phyloP scores from a whole-genome alignment of 345 rosid genomes.

The Brassica juncea region DNA sequence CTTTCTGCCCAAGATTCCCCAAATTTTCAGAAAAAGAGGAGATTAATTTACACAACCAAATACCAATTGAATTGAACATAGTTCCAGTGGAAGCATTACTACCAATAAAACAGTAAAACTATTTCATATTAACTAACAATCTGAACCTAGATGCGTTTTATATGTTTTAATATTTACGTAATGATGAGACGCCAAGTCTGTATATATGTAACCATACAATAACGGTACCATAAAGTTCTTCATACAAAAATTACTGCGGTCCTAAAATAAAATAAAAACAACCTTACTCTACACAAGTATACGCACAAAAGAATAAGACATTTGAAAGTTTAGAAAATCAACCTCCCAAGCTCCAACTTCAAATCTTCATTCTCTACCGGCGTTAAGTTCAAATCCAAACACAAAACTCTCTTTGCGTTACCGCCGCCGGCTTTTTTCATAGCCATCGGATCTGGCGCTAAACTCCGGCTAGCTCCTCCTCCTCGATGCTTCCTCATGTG shows the following conservation, averaged over 20 bases:
- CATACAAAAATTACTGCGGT: slow-evolving; percentile 21
- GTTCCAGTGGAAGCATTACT: neutral
- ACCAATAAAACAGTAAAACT: neutral
- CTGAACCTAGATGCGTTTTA: neutral
- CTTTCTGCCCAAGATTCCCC: neutral
- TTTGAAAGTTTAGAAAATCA: slow-evolving; percentile 26
- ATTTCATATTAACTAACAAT: slow-evolving; percentile 1
- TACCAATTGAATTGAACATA: neutral
- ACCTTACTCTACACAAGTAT: slow-evolving; percentile 34
- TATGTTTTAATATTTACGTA: neutral
- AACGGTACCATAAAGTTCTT: slow-evolving; percentile 13
- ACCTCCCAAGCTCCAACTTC: slow-evolving; percentile 57
- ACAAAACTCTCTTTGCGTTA: slow-evolving; percentile 50
- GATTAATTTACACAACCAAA: neutral
- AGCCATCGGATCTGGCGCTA: slow-evolving; percentile 42
- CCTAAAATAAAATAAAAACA: slow-evolving; percentile 21
- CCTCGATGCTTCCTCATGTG: slow-evolving; percentile 89
- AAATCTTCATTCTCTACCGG: slow-evolving; percentile 61
- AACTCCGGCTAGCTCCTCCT: slow-evolving; percentile 36
- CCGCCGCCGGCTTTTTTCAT: slow-evolving; percentile 57
- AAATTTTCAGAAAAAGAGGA: neutral
- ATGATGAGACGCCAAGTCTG: neutral
- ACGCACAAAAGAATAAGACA: neutral
- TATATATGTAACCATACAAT: slow-evolving; percentile 16
- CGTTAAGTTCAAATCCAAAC: slow-evolving; percentile 70